Evolutionary conservation across 1,139 yeast genomes (phyloP).

Genomic region (Blastobotrys ciferrii): DNA sequence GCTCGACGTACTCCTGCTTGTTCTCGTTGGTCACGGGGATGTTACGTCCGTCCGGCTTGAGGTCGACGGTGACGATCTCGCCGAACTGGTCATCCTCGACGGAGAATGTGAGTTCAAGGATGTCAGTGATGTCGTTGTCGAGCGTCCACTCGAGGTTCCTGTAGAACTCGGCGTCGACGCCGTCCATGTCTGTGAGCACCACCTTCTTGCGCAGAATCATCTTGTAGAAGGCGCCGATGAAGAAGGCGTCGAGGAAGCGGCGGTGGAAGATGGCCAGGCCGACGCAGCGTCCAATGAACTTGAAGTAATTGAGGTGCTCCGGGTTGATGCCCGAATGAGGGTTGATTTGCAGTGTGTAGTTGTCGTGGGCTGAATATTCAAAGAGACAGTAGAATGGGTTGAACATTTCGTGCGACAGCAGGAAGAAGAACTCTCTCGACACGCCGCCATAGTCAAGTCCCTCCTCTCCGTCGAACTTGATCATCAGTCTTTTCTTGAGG

Average conservation of each 20-base stretch:
- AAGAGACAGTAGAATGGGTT: conserved; percentile 96
- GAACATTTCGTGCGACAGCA: conserved; percentile 96
- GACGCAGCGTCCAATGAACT: conserved; percentile 96
- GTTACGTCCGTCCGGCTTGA: conserved; percentile 83
- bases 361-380: conserved; percentile 96
- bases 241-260: conserved; percentile 95
- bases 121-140: conserved; percentile 86
- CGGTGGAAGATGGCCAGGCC: conserved; percentile 98
- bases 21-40: conserved; percentile 92
- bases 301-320: conserved; percentile 95
- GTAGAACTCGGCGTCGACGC: conserved; percentile 96
- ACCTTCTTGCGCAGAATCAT: conserved; percentile 96
- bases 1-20: conserved; percentile 92
- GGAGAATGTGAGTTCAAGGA: conserved; percentile 84
- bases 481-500: conserved; percentile 94
- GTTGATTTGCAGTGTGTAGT: conserved; percentile 94
- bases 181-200: conserved; percentile 95
- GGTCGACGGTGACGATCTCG: conserved; percentile 82
- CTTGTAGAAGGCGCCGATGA: conserved; percentile 95
- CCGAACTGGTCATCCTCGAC: conserved; percentile 98
- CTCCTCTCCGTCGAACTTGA: conserved; percentile 98
- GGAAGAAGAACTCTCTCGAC: conserved; percentile 93
- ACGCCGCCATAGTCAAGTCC: conserved; percentile 99
- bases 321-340: conserved; percentile 98
- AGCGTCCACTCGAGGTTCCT: conserved; percentile 93